Evolutionary conservation across 352 stramenopile genomes (phyloP).

Genomic region (Phytophthora pistaciae): DNA sequence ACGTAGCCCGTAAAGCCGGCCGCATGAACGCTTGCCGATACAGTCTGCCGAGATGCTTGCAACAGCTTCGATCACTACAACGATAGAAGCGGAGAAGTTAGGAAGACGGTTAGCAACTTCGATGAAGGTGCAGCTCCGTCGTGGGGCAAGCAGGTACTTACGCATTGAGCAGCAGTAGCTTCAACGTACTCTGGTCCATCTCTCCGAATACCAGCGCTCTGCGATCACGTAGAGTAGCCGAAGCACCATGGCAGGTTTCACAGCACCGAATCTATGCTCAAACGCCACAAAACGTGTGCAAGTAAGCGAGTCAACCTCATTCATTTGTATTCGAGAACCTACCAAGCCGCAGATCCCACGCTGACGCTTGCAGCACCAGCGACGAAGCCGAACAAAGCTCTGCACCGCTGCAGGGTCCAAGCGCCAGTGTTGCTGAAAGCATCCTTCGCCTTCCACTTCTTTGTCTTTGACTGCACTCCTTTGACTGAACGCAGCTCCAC

Average conservation of each 20-base stretch:
- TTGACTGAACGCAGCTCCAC: not conserved
- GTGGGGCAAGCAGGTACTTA: too few species aligned
- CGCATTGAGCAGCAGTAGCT: not conserved
- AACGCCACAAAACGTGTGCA: not conserved
- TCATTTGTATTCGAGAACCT: not conserved
- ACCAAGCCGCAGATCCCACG: not conserved
- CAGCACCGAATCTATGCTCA: not conserved
- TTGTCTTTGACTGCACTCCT: not conserved
- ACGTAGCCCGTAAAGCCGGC: not conserved
- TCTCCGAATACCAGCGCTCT: not conserved
- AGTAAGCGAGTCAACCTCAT: not conserved
- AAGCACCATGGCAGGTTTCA: not conserved
- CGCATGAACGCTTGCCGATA: not conserved
- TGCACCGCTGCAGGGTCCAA: not conserved
- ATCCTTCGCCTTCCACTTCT: not conserved
- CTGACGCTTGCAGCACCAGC: not conserved
- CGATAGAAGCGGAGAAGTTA: not conserved
- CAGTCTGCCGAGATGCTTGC: not conserved
- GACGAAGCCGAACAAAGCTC: not conserved
- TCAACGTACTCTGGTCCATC: not conserved
- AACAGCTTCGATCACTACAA: not conserved
- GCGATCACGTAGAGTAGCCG: not conserved
- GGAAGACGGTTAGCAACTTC: not conserved
- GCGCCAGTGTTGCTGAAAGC: not conserved
- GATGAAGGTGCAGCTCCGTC: not conserved